Conservation (phyloP, 176 grass and related monocot genomes). For the Urochloa ruziziensis region DNA sequence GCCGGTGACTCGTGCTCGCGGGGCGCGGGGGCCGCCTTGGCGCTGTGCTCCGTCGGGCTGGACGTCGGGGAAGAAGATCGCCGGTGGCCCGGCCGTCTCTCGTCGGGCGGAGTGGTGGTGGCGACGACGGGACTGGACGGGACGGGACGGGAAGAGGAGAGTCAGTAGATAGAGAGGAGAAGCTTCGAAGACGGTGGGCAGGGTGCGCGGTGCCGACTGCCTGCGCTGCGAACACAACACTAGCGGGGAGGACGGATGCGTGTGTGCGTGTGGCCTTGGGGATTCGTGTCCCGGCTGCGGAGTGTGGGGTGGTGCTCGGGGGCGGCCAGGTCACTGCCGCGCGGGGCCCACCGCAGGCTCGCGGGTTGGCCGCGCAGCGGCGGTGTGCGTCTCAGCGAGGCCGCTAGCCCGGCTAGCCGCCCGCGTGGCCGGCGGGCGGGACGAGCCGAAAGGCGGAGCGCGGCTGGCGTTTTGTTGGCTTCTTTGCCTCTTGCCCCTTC, state of each 20-base stretch:
- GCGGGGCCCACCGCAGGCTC: neutral
- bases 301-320: neutral
- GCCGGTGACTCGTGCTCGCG: neutral
- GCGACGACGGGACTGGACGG: neutral
- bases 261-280: neutral
- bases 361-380: neutral
- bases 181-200: constrained; percentile 38
- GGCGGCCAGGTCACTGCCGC: neutral
- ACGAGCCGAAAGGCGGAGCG: constrained; percentile 14
- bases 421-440: neutral
- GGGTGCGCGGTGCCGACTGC: constrained; percentile 1
- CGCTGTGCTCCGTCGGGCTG: neutral
- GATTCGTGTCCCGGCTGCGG: neutral
- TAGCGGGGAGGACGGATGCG: constrained; percentile 12
- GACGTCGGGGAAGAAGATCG: neutral
- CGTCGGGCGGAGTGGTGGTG: neutral
- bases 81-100: neutral
- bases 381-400: neutral
- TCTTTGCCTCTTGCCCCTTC: neutral
- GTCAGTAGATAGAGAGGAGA: constrained; percentile 12
- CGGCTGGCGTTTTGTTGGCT: constrained; percentile 22
- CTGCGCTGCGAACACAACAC: neutral
- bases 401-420: neutral
- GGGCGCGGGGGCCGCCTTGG: neutral
- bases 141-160: neutral